phyloP scores from a whole-genome alignment of 371 early-diverging fungal genomes.

The Mortierella sp. region DNA sequence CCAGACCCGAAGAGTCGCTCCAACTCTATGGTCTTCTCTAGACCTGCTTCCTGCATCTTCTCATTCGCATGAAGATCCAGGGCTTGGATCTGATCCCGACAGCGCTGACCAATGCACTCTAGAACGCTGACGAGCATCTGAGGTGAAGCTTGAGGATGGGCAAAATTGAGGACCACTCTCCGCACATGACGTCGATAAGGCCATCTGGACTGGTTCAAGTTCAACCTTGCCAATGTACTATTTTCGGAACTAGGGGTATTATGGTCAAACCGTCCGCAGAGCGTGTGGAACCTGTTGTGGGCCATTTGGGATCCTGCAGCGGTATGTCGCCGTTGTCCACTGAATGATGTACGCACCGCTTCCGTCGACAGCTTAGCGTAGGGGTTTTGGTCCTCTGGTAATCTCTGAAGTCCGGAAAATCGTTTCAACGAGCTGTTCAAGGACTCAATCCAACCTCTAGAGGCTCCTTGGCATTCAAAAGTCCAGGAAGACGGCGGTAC shows the following conservation, averaged over 20 bases:
- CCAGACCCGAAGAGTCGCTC: conserved; percentile 41
- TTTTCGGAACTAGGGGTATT: not conserved
- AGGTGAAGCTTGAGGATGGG: conserved; percentile 50
- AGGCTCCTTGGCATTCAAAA: conserved; percentile 3
- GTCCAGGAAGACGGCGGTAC: not conserved
- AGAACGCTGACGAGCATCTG: conserved; percentile 37
- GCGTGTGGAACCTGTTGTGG: not conserved
- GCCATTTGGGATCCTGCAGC: not conserved
- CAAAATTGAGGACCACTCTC: conserved; percentile 41
- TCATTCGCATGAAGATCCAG: conserved; percentile 50
- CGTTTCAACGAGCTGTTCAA: conserved; percentile 24
- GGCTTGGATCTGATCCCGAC: conserved; percentile 35
- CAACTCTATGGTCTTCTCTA: conserved; percentile 21
- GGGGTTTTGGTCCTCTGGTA: not conserved
- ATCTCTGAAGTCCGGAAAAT: conserved; percentile 20
- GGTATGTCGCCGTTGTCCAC: not conserved
- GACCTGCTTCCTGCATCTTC: conserved; percentile 43
- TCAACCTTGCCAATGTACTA: not conserved
- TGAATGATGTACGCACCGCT: not conserved
- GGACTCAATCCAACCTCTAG: conserved; percentile 18
- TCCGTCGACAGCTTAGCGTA: not conserved
- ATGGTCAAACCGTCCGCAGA: not conserved
- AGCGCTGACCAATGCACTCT: conserved; percentile 27
- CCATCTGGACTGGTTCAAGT: conserved; percentile 22
- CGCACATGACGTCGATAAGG: conserved; percentile 36